These are phyloP conservation scores for Boletus vinaceobasis DNA, from an alignment of 768 basidiomycete genomes.

Conservation along the genomic window DNA sequence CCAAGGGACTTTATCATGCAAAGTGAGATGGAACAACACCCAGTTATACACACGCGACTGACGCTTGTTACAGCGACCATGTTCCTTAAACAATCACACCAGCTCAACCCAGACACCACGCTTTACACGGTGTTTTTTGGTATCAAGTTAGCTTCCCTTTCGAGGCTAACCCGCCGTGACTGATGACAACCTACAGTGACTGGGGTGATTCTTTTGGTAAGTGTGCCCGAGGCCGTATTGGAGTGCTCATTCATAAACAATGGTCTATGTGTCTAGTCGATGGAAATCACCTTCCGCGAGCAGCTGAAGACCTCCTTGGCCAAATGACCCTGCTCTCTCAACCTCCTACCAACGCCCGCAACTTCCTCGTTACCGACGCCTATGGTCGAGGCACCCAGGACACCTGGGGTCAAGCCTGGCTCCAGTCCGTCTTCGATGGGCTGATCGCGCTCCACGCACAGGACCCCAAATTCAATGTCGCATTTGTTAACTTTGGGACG, in stretches of 20 bases:
- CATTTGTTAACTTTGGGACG: conserved; percentile 45
- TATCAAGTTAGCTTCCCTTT: conserved; percentile 41
- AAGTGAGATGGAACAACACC: conserved; percentile 26
- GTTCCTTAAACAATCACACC: conserved; percentile 44
- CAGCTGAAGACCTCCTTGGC: conserved; percentile 40
- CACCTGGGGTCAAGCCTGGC: conserved; percentile 43
- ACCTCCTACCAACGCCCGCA: conserved; percentile 48
- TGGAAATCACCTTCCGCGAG: conserved; percentile 44
- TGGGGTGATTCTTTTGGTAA: conserved; percentile 42
- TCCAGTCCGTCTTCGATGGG: conserved; percentile 44
- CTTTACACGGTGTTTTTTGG: conserved; percentile 54
- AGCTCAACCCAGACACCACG: conserved; percentile 44
- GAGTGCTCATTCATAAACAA: background rate
- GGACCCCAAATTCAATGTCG: conserved; percentile 35
- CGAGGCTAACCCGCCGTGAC: background rate
- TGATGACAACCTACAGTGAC: conserved; percentile 32
- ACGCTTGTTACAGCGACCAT: conserved; percentile 31
- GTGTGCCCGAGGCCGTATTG: background rate
- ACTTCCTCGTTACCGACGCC: conserved; percentile 48
- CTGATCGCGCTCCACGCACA: conserved; percentile 34
- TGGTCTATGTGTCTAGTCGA: conserved; percentile 30
- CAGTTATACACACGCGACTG: background rate
- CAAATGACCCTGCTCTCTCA: conserved; percentile 46
- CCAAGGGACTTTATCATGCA: conserved; percentile 49
- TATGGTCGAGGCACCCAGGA: conserved; percentile 46